These are phyloP conservation scores for Trichothecium roseum DNA, from an alignment of 2,329 filamentous ascomycete species.

Conservation along the genomic window DNA sequence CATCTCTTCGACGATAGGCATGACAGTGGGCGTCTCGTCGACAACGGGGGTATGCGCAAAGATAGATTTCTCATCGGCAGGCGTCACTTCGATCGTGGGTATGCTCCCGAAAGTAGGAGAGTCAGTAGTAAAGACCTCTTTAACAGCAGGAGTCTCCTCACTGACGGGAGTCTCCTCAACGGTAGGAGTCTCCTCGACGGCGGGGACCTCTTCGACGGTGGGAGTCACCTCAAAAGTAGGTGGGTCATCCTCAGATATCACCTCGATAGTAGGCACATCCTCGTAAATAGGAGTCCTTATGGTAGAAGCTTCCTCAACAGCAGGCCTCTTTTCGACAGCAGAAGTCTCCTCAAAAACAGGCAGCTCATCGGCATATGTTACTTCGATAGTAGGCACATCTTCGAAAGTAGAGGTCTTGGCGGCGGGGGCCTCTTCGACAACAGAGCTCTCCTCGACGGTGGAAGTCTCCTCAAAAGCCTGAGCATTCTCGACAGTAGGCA, in stretches of 20 bases:
- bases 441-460: neutral
- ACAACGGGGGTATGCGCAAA: too few relatives aligned
- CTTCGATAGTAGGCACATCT: neutral
- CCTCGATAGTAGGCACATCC: neutral
- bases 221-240: neutral
- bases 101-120: too few relatives aligned
- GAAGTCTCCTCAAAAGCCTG: neutral
- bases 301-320: neutral
- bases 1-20: too few relatives aligned
- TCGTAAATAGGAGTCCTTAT: neutral
- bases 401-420: too few relatives aligned
- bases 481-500: neutral
- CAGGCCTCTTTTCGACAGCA: neutral
- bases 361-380: neutral
- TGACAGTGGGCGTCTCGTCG: too few relatives aligned
- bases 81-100: too few relatives aligned
- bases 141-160: neutral
- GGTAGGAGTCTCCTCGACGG: neutral
- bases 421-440: too few relatives aligned
- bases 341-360: neutral
- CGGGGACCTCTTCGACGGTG: neutral
- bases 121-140: too few relatives aligned
- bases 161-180: neutral
- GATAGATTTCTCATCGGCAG: too few relatives aligned
- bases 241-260: too few relatives aligned